phyloP scores from a whole-genome alignment of 2,329 filamentous ascomycete species.

The Geoglossum cookeanum region DNA sequence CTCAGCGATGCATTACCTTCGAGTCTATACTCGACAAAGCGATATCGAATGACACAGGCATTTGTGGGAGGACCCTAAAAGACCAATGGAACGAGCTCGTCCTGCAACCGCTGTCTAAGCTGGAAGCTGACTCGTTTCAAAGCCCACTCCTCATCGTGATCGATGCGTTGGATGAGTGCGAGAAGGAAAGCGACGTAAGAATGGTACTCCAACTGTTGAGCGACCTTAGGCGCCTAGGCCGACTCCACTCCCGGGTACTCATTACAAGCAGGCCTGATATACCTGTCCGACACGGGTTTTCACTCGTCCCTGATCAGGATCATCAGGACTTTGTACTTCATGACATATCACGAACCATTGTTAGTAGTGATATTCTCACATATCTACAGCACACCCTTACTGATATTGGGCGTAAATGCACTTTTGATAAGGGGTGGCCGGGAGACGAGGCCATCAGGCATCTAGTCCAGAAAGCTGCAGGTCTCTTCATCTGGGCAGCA shows the following conservation, averaged over 20 bases:
- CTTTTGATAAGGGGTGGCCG: slow-evolving; percentile 17
- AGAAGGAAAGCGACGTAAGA: not conserved
- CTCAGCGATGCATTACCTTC: too few relatives aligned
- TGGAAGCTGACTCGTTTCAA: not conserved
- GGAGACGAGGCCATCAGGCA: slow-evolving; percentile 9
- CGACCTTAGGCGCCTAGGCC: too few relatives aligned
- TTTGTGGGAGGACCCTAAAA: not conserved
- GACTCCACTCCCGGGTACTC: slow-evolving; percentile 11
- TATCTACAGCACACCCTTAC: slow-evolving; percentile 18
- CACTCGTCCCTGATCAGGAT: slow-evolving; percentile 12
- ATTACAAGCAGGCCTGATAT: slow-evolving; percentile 16
- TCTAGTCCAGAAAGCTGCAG: not conserved
- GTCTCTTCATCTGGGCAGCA: too few relatives aligned
- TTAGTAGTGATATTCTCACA: slow-evolving; percentile 20
- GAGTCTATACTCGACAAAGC: too few relatives aligned
- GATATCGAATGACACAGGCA: not conserved
- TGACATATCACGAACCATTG: slow-evolving; percentile 14
- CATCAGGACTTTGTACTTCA: slow-evolving; percentile 20
- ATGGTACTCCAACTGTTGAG: too few relatives aligned
- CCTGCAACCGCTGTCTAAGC: not conserved
- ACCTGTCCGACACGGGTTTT: slow-evolving; percentile 11
- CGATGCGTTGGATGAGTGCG: not conserved
- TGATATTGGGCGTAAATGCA: slow-evolving; percentile 11
- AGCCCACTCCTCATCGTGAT: not conserved
- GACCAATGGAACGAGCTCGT: not conserved